These are phyloP conservation scores for Capsicum chinense DNA, from an alignment of 257 asterid species.

Conservation along the genomic window DNA sequence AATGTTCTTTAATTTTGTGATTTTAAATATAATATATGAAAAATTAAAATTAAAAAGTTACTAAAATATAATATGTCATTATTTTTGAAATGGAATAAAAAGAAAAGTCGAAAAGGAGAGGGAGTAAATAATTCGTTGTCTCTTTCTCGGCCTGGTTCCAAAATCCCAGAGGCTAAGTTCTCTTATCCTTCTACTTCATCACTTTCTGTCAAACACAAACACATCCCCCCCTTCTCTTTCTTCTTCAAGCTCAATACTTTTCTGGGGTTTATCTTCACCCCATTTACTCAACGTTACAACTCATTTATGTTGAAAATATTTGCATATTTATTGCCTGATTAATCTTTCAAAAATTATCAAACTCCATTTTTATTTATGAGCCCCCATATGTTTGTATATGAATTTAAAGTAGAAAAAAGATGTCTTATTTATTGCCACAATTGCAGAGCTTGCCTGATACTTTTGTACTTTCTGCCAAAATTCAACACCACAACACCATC, in stretches of 20 bases:
- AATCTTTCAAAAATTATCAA: neutral
- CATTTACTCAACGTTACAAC: slow-evolving; percentile 9
- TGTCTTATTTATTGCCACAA: slow-evolving; percentile 95
- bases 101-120: too few relatives aligned
- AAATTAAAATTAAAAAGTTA: too few relatives aligned
- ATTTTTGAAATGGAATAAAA: too few relatives aligned
- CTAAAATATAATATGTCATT: too few relatives aligned
- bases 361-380: neutral
- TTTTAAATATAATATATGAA: too few relatives aligned
- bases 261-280: neutral
- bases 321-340: slow-evolving; percentile 35
- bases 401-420: slow-evolving; percentile 47
- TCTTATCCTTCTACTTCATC: slow-evolving; percentile 68
- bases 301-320: neutral
- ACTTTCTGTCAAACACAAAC: slow-evolving; percentile 33
- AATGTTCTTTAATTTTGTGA: too few relatives aligned
- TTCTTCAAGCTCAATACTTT: slow-evolving; percentile 14
- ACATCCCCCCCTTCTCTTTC: slow-evolving; percentile 33
- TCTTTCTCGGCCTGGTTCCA: slow-evolving; percentile 51
- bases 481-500: slow-evolving; percentile 50
- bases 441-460: slow-evolving; percentile 90
- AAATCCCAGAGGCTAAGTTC: slow-evolving; percentile 28
- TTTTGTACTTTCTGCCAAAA: slow-evolving; percentile 64
- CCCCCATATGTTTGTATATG: slow-evolving; percentile 29
- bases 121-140: slow-evolving; percentile 29